Base-by-base conservation (phyloP, 2,329 filamentous ascomycete species). In the Cadophora luteo-olivacea region DNA sequence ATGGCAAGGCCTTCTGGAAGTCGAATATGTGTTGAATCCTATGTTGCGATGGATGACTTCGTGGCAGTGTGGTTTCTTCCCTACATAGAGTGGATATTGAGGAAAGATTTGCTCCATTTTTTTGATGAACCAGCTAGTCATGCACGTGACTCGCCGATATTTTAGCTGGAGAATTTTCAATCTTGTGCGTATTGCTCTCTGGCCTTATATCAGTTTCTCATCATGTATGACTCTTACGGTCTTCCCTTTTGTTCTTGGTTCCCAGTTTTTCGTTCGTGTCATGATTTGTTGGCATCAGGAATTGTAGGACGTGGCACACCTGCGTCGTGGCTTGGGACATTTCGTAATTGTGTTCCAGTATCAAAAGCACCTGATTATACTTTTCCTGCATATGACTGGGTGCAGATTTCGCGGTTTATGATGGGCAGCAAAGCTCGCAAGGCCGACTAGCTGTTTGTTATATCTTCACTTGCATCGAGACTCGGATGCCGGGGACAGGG, bases 331-430 rank as follows among this genome's bases (percentile, higher is more conserved):
- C 19, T 14, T 29, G 24, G 24, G 11, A 54, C 9, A 54, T 54
- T 32, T 29, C 24, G 51, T 54, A 54, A 54, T 54, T 54, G 24
- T 54, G 32, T 12, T 12, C 51, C 24, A 32, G 12, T 25, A 2
- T 54, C 9, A 16, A 54, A 54, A 54, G 51, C 51, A 29, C 51
- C 51, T 54, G 51, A 54, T 54, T 25, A 12, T 54, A 29, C 24
- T 54, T 29, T 8, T 2, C 32, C 51, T 25, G 24, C 9, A 54
- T 29, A 29, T 12, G 19, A 54, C 24, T 54, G 51, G 22, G 12
- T 54, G 24, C 9, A 29, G 14, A 6, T 32, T 11, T 54, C 51
- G 12, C 51, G 51, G 16, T 29, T 54, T 24, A 29, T 54, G 51
- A 54, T 54, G 24, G 12, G 51, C 24, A 29, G 51, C 51, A 54